A percentile compares a stretch with the other conserved stretches of the same genome.
phyloP scores from a whole-genome alignment of 768 basidiomycete genomes.

The Chalciporus pseudorubinellus region DNA sequence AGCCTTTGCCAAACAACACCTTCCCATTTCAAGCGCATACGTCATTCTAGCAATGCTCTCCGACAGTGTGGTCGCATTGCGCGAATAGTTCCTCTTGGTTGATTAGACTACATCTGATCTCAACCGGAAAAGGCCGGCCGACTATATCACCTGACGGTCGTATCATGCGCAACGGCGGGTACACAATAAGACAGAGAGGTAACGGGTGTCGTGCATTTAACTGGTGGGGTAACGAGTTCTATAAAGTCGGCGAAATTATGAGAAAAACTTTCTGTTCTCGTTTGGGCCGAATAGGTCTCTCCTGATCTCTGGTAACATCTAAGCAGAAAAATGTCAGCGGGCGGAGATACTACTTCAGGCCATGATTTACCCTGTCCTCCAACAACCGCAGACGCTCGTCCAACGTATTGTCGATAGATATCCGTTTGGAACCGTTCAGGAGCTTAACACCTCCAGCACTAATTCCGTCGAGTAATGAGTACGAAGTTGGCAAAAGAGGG shows the following conservation, averaged over 20 bases:
- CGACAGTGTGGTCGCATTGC: too few relatives aligned
- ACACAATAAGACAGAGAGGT: neutral
- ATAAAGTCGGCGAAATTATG: conserved; percentile 33
- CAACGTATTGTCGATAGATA: conserved; percentile 91
- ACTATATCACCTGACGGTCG: too few relatives aligned
- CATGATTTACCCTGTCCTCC: conserved; percentile 73
- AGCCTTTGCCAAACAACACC: conserved; percentile 17
- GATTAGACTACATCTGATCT: too few relatives aligned
- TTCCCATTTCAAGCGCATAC: too few relatives aligned
- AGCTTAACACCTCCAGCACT: conserved; percentile 89
- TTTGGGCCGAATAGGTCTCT: conserved; percentile 86
- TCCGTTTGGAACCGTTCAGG: conserved; percentile 66
- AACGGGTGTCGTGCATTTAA: too few relatives aligned
- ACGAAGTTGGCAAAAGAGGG: neutral
- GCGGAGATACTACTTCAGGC: neutral
- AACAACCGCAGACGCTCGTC: conserved; percentile 87
- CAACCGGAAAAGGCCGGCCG: too few relatives aligned
- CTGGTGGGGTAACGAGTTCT: neutral
- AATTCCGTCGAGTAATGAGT: neutral
- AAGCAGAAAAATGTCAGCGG: neutral
- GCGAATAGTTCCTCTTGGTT: too few relatives aligned
- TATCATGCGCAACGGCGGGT: too few relatives aligned
- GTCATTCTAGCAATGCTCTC: too few relatives aligned
- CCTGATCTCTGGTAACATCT: conserved; percentile 97
- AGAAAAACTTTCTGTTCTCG: conserved; percentile 89